A percentile compares a stretch with the other conserved stretches of the same genome.
Conservation (phyloP, 129 eudicot genomes). For the Oenanthe sinensis region DNA sequence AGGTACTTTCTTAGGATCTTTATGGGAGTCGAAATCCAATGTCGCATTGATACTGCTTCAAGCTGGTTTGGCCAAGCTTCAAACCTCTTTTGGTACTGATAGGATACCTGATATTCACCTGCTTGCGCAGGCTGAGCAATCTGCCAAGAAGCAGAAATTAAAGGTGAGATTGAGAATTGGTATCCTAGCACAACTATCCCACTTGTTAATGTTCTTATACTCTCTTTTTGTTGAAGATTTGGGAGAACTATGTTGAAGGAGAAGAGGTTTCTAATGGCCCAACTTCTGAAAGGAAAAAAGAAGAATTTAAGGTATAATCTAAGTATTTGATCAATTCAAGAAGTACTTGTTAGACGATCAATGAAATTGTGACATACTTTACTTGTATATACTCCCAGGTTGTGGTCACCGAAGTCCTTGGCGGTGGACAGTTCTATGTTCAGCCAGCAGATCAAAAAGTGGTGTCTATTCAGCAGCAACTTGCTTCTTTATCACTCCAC, state of each 20-base stretch:
- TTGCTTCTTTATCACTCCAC: constrained; percentile 65
- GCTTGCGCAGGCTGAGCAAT: constrained; percentile 82
- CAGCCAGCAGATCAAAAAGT: constrained; percentile 79
- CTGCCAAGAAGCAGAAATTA: constrained; percentile 75
- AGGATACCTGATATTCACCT: constrained; percentile 78
- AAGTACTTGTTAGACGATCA: neutral
- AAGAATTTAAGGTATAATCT: constrained; percentile 64
- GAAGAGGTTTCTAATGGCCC: constrained; percentile 82
- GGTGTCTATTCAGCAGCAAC: constrained; percentile 68
- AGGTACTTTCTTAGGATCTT: constrained; percentile 87
- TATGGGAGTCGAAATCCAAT: constrained; percentile 82
- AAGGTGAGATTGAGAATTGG: constrained; percentile 38
- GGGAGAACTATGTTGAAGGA: constrained; percentile 96
- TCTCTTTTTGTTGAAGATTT: constrained; percentile 39
- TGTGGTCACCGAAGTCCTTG: constrained; percentile 77
- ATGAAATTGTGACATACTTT: neutral
- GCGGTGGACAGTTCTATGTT: constrained; percentile 86
- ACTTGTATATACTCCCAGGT: constrained; percentile 33
- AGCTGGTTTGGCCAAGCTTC: constrained; percentile 93
- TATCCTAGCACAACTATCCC: neutral
- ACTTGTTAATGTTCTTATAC: constrained; percentile 20
- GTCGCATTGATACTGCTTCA: constrained; percentile 58
- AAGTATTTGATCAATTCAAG: constrained; percentile 2
- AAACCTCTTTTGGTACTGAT: constrained; percentile 68
- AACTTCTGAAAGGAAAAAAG: constrained; percentile 53